Evolutionary conservation across 495 filamentous ascomycete species (phyloP).

Genomic region (Tuber borchii): DNA sequence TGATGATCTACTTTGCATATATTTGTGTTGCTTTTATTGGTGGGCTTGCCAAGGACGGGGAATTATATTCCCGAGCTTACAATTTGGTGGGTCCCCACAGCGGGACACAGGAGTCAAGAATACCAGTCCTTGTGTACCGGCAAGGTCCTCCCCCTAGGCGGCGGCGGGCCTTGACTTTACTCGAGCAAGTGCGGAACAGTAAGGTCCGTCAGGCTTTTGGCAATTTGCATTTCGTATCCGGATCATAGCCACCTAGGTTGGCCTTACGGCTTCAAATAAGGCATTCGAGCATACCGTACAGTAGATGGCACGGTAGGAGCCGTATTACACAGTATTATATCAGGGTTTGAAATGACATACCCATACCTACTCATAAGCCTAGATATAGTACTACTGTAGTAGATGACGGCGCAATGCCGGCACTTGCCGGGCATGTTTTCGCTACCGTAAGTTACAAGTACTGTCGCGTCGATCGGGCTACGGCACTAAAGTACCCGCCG

Average conservation of each 20-base stretch:
- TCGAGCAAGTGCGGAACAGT: neutral
- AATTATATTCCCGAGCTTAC: slow-evolving; percentile 4
- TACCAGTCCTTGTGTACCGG: neutral
- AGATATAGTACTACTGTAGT: too few relatives aligned
- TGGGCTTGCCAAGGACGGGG: neutral
- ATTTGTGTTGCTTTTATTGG: too few relatives aligned
- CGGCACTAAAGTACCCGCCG: neutral
- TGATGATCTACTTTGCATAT: slow-evolving; percentile 5
- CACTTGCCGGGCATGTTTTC: neutral
- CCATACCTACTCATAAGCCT: neutral
- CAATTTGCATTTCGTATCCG: neutral
- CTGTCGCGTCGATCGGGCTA: neutral
- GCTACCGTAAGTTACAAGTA: neutral
- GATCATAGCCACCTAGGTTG: neutral
- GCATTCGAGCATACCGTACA: neutral
- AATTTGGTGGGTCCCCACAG: neutral
- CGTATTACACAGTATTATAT: neutral
- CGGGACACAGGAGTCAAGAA: neutral
- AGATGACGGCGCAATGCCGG: neutral
- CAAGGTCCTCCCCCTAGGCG: neutral
- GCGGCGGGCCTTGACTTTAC: neutral
- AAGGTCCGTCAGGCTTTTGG: neutral
- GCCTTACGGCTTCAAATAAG: neutral
- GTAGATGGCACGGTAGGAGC: neutral
- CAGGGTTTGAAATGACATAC: neutral